phyloP scores from a whole-genome alignment of 805 yeast species.

The Groenewaldozyma tartarivorans region DNA sequence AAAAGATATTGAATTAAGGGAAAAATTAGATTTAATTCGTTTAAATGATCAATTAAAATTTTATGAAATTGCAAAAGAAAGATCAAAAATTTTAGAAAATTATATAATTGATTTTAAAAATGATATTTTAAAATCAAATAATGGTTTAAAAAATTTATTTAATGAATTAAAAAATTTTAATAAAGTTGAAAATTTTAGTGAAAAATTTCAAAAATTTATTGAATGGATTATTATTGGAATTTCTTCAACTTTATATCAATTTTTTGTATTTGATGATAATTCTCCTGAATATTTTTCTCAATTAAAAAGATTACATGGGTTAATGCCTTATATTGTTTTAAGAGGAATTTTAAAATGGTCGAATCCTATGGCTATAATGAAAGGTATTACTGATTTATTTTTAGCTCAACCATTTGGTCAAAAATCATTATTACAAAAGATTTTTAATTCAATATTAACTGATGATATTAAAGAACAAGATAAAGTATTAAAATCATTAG shows the following conservation, averaged over 20 bases:
- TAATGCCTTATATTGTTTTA: constrained; percentile 74
- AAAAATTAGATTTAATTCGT: constrained; percentile 51
- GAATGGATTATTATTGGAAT: constrained; percentile 78
- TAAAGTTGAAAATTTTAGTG: constrained; percentile 49
- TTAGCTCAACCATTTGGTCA: constrained; percentile 71
- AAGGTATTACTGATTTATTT: constrained; percentile 69
- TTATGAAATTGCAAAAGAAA: constrained; percentile 54
- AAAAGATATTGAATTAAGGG: constrained; percentile 49
- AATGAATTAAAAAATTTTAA: constrained; percentile 51
- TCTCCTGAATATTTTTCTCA: constrained; percentile 69
- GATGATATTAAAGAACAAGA: constrained; percentile 66
- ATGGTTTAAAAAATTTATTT: constrained; percentile 46
- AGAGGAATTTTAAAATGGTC: constrained; percentile 72
- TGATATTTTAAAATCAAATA: constrained; percentile 39
- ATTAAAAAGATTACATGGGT: constrained; percentile 56
- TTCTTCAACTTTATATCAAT: constrained; percentile 74
- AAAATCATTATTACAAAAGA: constrained; percentile 58
- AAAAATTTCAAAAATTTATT: constrained; percentile 56
- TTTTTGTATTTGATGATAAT: constrained; percentile 72
- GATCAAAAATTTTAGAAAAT: constrained; percentile 44
- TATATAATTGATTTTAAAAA: constrained; percentile 53
- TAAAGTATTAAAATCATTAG: constrained; percentile 40
- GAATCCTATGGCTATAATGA: constrained; percentile 78
- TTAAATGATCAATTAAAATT: constrained; percentile 60
- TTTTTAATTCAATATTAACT: constrained; percentile 60